Evolutionary conservation across 1,284 basidiomycete genomes (phyloP).

Genomic region (Malassezia cuniculi): DNA sequence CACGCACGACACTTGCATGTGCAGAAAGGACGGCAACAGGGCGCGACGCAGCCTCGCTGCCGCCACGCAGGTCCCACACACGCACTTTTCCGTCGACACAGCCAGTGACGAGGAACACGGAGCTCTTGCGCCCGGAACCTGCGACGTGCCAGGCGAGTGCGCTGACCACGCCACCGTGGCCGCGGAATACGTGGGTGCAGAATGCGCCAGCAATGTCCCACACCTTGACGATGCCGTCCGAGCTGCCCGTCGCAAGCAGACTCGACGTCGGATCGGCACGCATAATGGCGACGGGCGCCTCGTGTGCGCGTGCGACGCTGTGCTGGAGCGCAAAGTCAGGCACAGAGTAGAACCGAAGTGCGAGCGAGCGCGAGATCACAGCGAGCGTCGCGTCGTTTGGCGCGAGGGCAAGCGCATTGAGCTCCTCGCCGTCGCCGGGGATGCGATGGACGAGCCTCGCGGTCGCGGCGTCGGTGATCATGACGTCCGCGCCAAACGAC

Average conservation of each 20-base stretch:
- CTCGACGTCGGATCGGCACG: constrained; percentile 71
- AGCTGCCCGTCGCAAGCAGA: constrained; percentile 83
- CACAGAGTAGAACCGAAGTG: constrained; percentile 49
- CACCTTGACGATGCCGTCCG: constrained; percentile 90
- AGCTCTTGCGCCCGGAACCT: constrained; percentile 16
- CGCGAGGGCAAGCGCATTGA: constrained; percentile 48
- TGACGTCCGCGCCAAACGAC: constrained; percentile 70
- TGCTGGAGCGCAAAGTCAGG: constrained; percentile 50
- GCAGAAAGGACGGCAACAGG: constrained; percentile 22
- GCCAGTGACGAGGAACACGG: constrained; percentile 73
- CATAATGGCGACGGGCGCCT: constrained; percentile 74
- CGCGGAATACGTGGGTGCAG: constrained; percentile 81
- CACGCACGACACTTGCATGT: constrained; percentile 40
- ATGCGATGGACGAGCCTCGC: constrained; percentile 54
- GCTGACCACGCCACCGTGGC: constrained; percentile 85
- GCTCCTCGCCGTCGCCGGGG: constrained; percentile 48
- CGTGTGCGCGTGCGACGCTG: constrained; percentile 68
- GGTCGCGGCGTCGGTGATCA: constrained; percentile 64
- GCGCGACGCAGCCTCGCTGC: constrained; percentile 17
- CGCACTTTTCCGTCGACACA: constrained; percentile 51
- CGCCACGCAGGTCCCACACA: constrained; percentile 36
- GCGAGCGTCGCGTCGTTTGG: constrained; percentile 46
- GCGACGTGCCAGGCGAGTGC: constrained; percentile 68
- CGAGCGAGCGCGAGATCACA: constrained; percentile 49
- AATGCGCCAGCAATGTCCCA: constrained; percentile 82